Evolutionary conservation across 2,329 filamentous ascomycete genomes (phyloP).

Genomic region (Verticillium alfalfae): DNA sequence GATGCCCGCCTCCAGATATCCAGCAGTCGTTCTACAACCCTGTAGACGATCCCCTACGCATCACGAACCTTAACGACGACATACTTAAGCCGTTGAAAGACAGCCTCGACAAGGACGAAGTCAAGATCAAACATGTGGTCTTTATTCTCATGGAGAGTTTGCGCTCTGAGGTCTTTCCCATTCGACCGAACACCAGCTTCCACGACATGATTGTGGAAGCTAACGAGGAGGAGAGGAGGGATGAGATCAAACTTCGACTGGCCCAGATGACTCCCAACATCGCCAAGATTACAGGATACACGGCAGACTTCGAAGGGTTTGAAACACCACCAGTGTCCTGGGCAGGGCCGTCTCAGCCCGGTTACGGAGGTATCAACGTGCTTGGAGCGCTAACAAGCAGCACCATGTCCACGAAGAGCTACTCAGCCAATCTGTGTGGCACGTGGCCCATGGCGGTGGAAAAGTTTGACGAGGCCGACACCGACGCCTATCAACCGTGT

Average conservation of each 20-base stretch:
- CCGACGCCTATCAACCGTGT: conserved; percentile 31
- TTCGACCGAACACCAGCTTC: conserved; percentile 24
- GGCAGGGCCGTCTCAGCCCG: conserved; percentile 9
- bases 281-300: conserved; percentile 15
- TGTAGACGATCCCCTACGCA: conserved; percentile 21
- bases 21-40: conserved; percentile 23
- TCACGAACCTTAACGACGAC: conserved; percentile 23
- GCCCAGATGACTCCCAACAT: conserved; percentile 16
- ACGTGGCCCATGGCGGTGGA: conserved; percentile 25
- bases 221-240: conserved; percentile 17
- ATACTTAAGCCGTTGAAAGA: conserved; percentile 12
- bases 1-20: conserved; percentile 18
- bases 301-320: background rate
- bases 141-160: conserved; percentile 28
- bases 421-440: conserved; percentile 26
- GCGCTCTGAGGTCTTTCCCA: conserved; percentile 26
- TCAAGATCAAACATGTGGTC: conserved; percentile 29
- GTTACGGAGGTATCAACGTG: conserved; percentile 25
- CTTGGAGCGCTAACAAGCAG: conserved; percentile 24
- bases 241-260: conserved; percentile 17
- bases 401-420: conserved; percentile 29
- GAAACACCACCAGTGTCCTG: conserved; percentile 5
- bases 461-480: conserved; percentile 26
- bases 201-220: conserved; percentile 16
- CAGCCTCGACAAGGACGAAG: conserved; percentile 7